A percentile compares a stretch with the other conserved stretches of the same genome.
These are phyloP conservation scores for Aspergillus ochraceoroseus DNA, from an alignment of 2,329 filamentous ascomycete species.

Conservation along the genomic window DNA sequence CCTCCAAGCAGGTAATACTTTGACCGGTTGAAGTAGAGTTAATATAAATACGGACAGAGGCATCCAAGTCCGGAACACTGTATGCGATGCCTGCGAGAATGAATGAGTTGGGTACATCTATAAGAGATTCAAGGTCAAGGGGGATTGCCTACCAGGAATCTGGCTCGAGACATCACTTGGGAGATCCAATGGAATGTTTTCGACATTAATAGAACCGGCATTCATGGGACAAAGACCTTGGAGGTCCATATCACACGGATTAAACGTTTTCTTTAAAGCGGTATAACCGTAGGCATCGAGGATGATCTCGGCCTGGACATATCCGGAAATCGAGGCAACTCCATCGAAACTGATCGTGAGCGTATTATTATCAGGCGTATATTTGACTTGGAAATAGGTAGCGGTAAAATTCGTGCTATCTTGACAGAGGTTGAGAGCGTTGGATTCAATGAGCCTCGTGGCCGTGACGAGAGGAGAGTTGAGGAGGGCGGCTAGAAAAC, in stretches of 20 bases:
- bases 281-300: constrained; percentile 79
- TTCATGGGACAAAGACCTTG: constrained; percentile 86
- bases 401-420: constrained; percentile 78
- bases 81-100: constrained; percentile 66
- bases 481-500: constrained; percentile 40
- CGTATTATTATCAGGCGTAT: constrained; percentile 60
- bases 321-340: constrained; percentile 61
- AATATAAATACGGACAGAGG: constrained; percentile 75
- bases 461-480: constrained; percentile 53
- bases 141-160: constrained; percentile 58
- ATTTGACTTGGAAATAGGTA: constrained; percentile 75
- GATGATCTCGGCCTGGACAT: constrained; percentile 51
- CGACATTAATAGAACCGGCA: constrained; percentile 70
- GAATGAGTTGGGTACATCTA: constrained; percentile 1
- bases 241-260: constrained; percentile 69
- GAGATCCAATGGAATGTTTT: constrained; percentile 62
- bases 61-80: constrained; percentile 84
- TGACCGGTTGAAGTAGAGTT: constrained; percentile 61
- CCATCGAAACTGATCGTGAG: constrained; percentile 70
- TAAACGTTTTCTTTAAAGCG: constrained; percentile 60
- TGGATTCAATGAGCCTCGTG: constrained; percentile 68
- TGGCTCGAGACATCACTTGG: constrained; percentile 53
- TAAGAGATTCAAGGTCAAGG: neutral
- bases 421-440: constrained; percentile 78
- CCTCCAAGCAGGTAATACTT: constrained; percentile 80